phyloP scores from a whole-genome alignment of 306 rosid species.

The Sicyos baderoa region DNA sequence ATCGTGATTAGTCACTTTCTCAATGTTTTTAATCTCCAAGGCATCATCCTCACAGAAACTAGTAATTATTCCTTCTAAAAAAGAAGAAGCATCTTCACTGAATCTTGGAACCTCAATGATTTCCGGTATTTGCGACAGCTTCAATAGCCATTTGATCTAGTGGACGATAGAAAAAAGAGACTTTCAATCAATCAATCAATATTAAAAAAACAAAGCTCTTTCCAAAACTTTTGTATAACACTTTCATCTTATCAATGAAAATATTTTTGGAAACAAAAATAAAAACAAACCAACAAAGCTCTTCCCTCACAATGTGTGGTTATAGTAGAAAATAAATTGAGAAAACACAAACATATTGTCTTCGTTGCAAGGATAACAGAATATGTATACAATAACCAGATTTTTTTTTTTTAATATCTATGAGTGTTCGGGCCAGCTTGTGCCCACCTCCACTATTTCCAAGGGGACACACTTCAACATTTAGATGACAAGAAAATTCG shows the following conservation, averaged over 20 bases:
- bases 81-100: constrained; percentile 47
- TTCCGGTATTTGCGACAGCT: constrained; percentile 58
- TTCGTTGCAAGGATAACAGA: neutral
- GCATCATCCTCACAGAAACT: constrained; percentile 52
- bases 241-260: no score
- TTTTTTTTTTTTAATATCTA: no score
- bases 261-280: no score
- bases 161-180: neutral
- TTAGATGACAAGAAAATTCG: no score
- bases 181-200: neutral
- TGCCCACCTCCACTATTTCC: no score
- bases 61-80: constrained; percentile 47
- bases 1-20: constrained; percentile 74
- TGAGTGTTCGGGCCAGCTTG: no score
- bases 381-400: neutral
- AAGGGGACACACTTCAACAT: no score
- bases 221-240: neutral
- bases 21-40: constrained; percentile 57
- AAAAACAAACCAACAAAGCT: neutral
- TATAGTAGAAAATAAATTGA: neutral
- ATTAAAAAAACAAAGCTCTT: neutral
- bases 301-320: neutral
- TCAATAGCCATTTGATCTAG: constrained; percentile 70
- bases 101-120: constrained; percentile 63
- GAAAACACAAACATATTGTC: neutral